A percentile compares a stretch with the other conserved stretches of the same genome.
Evolutionary conservation across 805 yeast species (phyloP).

Genomic region (Candida sphagnicola): DNA sequence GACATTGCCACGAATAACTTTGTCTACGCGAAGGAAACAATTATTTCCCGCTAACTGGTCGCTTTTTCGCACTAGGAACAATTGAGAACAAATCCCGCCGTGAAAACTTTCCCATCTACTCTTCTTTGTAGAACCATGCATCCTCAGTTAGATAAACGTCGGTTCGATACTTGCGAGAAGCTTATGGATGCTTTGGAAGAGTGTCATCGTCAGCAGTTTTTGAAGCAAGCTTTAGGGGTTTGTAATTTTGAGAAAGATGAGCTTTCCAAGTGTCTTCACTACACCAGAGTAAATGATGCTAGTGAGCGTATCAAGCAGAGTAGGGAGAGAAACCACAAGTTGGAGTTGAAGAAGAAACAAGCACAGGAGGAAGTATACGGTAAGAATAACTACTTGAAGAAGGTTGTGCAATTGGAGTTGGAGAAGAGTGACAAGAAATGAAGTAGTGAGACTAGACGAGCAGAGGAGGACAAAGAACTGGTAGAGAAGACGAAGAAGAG

Average conservation of each 20-base stretch:
- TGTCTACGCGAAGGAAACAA: too few relatives aligned
- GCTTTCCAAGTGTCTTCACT: conserved; percentile 73
- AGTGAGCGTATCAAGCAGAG: conserved; percentile 52
- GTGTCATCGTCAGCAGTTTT: conserved; percentile 71
- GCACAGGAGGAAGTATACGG: conserved; percentile 79
- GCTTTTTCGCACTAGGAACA: not conserved
- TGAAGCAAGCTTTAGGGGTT: conserved; percentile 70
- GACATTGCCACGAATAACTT: conserved; percentile 5
- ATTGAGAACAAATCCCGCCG: not conserved
- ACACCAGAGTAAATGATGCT: conserved; percentile 63
- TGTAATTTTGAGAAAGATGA: conserved; percentile 85
- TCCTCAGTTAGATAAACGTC: conserved; percentile 41
- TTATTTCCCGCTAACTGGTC: too few relatives aligned
- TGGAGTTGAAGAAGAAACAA: conserved; percentile 55
- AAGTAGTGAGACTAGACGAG: too few relatives aligned
- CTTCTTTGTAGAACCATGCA: conserved; percentile 37
- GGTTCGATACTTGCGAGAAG: conserved; percentile 61
- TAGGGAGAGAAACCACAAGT: conserved; percentile 50
- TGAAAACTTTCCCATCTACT: not conserved
- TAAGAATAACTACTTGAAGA: conserved; percentile 64
- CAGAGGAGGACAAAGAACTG: too few relatives aligned
- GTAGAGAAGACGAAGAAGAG: too few relatives aligned
- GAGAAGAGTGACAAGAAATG: conserved; percentile 8
- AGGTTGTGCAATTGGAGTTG: conserved; percentile 46
- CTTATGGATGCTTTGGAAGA: conserved; percentile 84